phyloP scores from a whole-genome alignment of 2,329 filamentous ascomycete genomes.

The Rasamsonia emersonii region DNA sequence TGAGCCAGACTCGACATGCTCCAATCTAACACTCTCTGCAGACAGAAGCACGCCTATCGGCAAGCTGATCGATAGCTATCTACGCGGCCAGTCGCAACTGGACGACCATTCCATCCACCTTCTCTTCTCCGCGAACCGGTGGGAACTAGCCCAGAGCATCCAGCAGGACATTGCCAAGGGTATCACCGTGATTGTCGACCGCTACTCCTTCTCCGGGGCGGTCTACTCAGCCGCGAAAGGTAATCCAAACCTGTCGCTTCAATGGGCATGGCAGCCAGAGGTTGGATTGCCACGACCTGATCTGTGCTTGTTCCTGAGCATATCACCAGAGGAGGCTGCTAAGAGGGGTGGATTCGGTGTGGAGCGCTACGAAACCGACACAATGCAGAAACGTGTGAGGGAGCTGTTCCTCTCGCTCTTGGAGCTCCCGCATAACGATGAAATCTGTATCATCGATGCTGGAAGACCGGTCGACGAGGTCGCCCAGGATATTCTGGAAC shows the following conservation, averaged over 20 bases:
- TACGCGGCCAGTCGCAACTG: constrained; percentile 62
- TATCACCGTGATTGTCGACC: constrained; percentile 72
- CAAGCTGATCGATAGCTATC: constrained; percentile 75
- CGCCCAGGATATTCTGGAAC: constrained; percentile 28
- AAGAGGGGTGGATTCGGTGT: constrained; percentile 77
- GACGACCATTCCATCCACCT: constrained; percentile 87
- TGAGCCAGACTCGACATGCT: no score
- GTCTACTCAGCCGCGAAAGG: constrained; percentile 88
- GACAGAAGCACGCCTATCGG: constrained; percentile 79
- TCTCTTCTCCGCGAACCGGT: constrained; percentile 82
- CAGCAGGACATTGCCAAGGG: constrained; percentile 50
- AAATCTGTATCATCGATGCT: constrained; percentile 49
- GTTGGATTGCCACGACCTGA: constrained; percentile 81
- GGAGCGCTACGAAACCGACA: constrained; percentile 78
- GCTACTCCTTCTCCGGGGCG: constrained; percentile 91
- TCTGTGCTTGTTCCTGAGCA: constrained; percentile 76
- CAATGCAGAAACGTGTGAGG: constrained; percentile 73
- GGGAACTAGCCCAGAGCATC: constrained; percentile 54
- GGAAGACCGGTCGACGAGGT: constrained; percentile 45
- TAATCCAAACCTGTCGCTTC: constrained; percentile 58
- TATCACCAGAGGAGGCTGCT: constrained; percentile 63
- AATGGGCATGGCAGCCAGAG: constrained; percentile 79
- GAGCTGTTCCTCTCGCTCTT: constrained; percentile 58
- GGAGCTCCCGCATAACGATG: constrained; percentile 38
- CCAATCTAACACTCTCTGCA: constrained; percentile 28